Evolutionary conservation across 257 asterid genomes (phyloP).

Genomic region (Salvia miltiorrhiza): DNA sequence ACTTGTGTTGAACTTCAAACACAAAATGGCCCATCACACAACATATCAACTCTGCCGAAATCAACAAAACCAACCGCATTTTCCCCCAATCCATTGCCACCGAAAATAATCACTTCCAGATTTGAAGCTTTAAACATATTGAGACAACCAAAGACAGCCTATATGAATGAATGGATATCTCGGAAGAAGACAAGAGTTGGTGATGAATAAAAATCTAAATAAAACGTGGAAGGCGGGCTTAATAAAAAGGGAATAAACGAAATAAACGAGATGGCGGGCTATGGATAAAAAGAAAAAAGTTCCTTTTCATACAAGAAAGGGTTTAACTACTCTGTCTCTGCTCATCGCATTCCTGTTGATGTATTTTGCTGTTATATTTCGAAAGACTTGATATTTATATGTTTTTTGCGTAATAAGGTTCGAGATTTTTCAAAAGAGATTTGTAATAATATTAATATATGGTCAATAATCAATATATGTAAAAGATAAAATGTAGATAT

Average conservation of each 20-base stretch:
- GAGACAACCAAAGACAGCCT: slow-evolving; percentile 2
- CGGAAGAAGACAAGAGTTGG: slow-evolving; percentile 13
- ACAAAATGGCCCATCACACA: slow-evolving; percentile 32
- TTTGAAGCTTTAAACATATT: neutral
- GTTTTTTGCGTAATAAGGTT: too few relatives aligned
- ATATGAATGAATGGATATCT: slow-evolving; percentile 18
- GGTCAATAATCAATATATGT: too few relatives aligned
- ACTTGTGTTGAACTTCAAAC: slow-evolving; percentile 43
- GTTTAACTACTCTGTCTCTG: slow-evolving; percentile 1
- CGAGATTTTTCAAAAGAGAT: too few relatives aligned
- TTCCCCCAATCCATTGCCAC: slow-evolving; percentile 39
- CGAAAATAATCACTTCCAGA: slow-evolving; percentile 10
- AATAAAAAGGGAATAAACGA: neutral
- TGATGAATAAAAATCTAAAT: slow-evolving; percentile 9
- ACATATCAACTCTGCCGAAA: slow-evolving; percentile 2
- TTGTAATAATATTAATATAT: too few relatives aligned
- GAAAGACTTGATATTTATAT: too few relatives aligned
- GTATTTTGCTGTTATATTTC: too few relatives aligned
- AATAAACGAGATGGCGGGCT: slow-evolving; percentile 1
- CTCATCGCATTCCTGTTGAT: neutral
- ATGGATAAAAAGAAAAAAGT: neutral
- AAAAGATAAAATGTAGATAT: too few relatives aligned
- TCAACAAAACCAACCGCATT: slow-evolving; percentile 12
- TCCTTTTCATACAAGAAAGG: neutral
- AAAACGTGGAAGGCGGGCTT: slow-evolving; percentile 16